Evolutionary conservation across 2,329 filamentous ascomycete species (phyloP).

Genomic region (Arthrobotrys sinensis): DNA sequence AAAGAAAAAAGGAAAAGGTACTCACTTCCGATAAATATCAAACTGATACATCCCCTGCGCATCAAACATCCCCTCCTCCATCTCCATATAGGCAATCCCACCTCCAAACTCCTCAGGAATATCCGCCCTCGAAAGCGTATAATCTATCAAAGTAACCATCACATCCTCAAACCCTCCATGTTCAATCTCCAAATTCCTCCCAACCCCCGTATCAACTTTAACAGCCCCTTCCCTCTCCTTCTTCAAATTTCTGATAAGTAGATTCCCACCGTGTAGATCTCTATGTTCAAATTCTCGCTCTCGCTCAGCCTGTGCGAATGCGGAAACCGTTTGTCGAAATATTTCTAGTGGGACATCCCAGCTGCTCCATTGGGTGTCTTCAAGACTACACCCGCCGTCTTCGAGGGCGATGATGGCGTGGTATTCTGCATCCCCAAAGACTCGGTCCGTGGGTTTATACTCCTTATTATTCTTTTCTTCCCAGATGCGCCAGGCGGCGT

Average conservation of each 20-base stretch:
- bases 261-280: constrained; percentile 44
- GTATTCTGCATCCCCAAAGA: constrained; percentile 21
- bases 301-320: constrained; percentile 33
- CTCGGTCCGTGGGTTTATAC: not conserved
- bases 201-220: constrained; percentile 23
- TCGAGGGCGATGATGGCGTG: constrained; percentile 54
- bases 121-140: constrained; percentile 49
- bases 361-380: constrained; percentile 30
- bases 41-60: constrained; percentile 50
- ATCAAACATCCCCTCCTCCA: constrained; percentile 42
- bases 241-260: constrained; percentile 37
- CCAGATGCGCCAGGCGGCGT: constrained; percentile 39
- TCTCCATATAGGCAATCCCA: constrained; percentile 43
- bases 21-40: constrained; percentile 51
- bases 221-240: constrained; percentile 20
- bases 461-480: constrained; percentile 19
- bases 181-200: constrained; percentile 28
- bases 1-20: not conserved
- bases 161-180: constrained; percentile 38
- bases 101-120: constrained; percentile 36
- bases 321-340: constrained; percentile 36
- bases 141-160: constrained; percentile 49
- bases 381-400: constrained; percentile 54
- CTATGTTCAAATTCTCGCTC: constrained; percentile 44
- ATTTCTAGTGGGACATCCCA: constrained; percentile 56